Base-by-base conservation (phyloP, 2,329 filamentous ascomycete genomes). In the Paraphaeosphaeria minitans region DNA sequence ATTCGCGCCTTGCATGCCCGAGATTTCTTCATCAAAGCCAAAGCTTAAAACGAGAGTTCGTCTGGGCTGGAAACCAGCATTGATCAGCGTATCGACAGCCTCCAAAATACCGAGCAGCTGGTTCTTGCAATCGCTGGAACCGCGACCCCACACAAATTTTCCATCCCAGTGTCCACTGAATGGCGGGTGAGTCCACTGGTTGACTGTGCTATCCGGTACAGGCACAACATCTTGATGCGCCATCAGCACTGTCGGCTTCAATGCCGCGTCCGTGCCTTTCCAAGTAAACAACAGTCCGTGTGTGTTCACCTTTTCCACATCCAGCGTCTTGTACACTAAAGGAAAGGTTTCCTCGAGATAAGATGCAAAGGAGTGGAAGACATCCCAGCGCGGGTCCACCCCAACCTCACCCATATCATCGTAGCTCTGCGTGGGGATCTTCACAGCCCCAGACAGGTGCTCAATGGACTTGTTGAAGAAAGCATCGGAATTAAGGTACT, bases 191-290 rank as follows among this genome's bases (percentile, higher is more conserved):
- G 81, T 85, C 87, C 86, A 89, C 42, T 83, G 77, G 3, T 82
- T 84, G 4, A 82, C 77, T 6, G 81, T 77, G 2, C 79, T 79
- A 4, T 72, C 66, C 5, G 72, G 72, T 0, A 86, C 85, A 1
- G 86, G 86, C 2, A 89, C 86, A 9, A 87, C 85, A 68, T 89
- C 87, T 68, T 88, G 85, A 70, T 89, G 87, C 1, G 85, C 86
- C 79, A 87, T 84, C 39, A 89, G 75, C 22, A 89, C 74, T 3
- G 83, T 81, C 0, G 86, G 85, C 70, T 84, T 85, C 39, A 86
- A 72, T 1, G 67, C 70, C 2, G 71, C 59, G 37, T 87, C 77
- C 7, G 76, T 79, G 4, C 86, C 87, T 41, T 81, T 60, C 81
- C 85, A 85, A 2, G 84, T 86, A 67, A 83, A 87, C 31, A 88